Percentiles rank a stretch among this genome's conserved stretches.
These are phyloP conservation scores for Psidium guajava DNA, from an alignment of 345 rosid genomes.

Conservation along the genomic window DNA sequence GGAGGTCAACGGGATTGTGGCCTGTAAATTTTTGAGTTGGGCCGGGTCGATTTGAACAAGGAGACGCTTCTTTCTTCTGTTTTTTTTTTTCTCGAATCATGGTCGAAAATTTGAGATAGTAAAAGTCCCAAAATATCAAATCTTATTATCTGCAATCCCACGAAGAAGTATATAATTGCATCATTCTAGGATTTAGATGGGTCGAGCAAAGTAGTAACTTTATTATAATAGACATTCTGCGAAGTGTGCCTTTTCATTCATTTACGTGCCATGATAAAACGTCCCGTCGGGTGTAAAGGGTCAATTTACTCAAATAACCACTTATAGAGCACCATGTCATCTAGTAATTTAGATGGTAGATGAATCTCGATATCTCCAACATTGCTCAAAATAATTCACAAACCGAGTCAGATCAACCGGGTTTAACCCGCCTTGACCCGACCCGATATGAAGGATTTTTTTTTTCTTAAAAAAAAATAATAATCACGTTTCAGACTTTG, in stretches of 20 bases:
- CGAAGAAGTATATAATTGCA: too few species aligned
- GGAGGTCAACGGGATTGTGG: neutral
- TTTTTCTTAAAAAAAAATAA: too few species aligned
- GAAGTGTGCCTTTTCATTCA: neutral
- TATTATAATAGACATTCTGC: neutral
- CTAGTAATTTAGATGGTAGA: neutral
- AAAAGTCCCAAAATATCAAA: neutral
- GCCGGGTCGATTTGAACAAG: fast-evolving
- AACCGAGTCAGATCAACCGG: neutral
- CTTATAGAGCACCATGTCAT: neutral
- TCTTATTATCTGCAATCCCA: too few species aligned
- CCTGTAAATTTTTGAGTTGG: neutral
- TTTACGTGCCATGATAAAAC: neutral
- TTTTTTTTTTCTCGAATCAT: neutral
- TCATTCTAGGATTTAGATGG: neutral
- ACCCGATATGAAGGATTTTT: too few species aligned
- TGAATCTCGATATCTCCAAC: neutral
- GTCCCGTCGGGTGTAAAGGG: neutral
- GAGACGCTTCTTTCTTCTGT: neutral
- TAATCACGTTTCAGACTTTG: too few species aligned
- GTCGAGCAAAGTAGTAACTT: neutral
- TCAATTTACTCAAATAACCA: neutral
- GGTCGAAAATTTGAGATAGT: neutral
- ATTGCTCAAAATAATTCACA: neutral
- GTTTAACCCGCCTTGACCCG: too few species aligned